These are phyloP conservation scores for Usnea hakonensis DNA, from an alignment of 495 filamentous ascomycete genomes.

Conservation along the genomic window DNA sequence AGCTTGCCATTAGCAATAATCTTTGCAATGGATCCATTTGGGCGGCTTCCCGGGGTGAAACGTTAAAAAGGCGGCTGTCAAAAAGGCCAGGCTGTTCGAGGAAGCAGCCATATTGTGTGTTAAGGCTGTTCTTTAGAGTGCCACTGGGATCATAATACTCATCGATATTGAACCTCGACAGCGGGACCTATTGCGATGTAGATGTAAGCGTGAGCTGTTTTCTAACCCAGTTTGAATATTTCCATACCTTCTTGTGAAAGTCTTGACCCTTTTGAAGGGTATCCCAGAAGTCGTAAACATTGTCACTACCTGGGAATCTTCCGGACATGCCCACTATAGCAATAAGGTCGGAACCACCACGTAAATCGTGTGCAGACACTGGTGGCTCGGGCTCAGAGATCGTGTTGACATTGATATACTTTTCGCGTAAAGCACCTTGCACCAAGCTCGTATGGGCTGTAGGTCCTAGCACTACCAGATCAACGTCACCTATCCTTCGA, in stretches of 20 bases:
- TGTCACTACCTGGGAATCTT: slow-evolving; percentile 22
- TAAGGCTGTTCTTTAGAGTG: not conserved
- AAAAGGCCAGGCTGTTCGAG: slow-evolving; percentile 32
- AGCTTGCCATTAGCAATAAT: slow-evolving; percentile 27
- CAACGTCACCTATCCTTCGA: not conserved
- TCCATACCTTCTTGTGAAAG: slow-evolving; percentile 5
- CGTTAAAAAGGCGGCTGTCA: slow-evolving; percentile 35
- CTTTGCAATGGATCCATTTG: slow-evolving; percentile 34
- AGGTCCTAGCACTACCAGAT: slow-evolving; percentile 15
- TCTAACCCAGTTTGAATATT: too few species aligned
- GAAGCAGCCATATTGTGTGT: slow-evolving; percentile 13
- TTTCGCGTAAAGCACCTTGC: slow-evolving; percentile 13
- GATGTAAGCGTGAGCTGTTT: not conserved
- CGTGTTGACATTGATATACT: slow-evolving; percentile 4
- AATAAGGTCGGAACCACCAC: slow-evolving; percentile 3
- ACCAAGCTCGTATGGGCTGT: slow-evolving; percentile 15
- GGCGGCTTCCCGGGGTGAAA: slow-evolving; percentile 36
- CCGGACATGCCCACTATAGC: slow-evolving; percentile 27
- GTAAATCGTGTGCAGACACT: not conserved
- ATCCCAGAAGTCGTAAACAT: slow-evolving; percentile 19
- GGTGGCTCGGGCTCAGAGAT: not conserved
- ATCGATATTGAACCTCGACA: not conserved
- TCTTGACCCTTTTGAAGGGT: slow-evolving; percentile 12
- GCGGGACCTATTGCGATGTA: not conserved
- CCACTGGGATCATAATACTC: not conserved